Base-by-base conservation (phyloP, 2,329 filamentous ascomycete species). In the Emergomyces orientalis region DNA sequence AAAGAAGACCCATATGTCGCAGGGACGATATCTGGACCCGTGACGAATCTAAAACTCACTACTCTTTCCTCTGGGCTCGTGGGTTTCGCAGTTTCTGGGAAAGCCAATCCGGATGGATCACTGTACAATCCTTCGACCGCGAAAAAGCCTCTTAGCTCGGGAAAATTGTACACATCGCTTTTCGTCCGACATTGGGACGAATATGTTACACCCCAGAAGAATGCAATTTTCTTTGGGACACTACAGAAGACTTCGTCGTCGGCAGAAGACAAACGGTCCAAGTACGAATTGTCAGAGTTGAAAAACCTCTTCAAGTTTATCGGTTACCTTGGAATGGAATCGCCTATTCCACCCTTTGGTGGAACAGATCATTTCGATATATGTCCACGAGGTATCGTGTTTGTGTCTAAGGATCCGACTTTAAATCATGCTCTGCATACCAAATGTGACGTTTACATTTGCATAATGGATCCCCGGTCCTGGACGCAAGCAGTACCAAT, bases 101-200 rank as follows among this genome's bases (percentile, higher is more conserved):
- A 79, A 68, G 76, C 78, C 11, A 78, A 78, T 62, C 70, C 73
- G 5, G 77, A 81, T 67, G 79, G 79, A 19, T 76, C 77, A 52
- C 71, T 82, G 19, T 79, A 76, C 67, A 82, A 83, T 52, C 75
- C 80, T 3, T 77, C 82, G 59, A 78, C 80, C 64, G 77, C 75
- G 5, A 75, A 76, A 47, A 79, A 80, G 65, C 75, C 79, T 1
- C 65, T 72, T 27, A 79, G 75, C 19, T 79, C 77, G 1, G 81
- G 79, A 1, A 76, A 71, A 57, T 67, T 83, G 3, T 83, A 82
- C 67, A 79, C 79, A 25, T 79, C 76, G 9, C 73, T 82, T 22
- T 82, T 79, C 67, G 81, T 83, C 14, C 74, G 81, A 43, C 80
- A 82, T 66, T 83, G 81, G 81, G 81, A 83, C 66, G 71, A 75